These are phyloP conservation scores for Kodamaea restingae DNA, from an alignment of 805 yeast species.

Conservation along the genomic window DNA sequence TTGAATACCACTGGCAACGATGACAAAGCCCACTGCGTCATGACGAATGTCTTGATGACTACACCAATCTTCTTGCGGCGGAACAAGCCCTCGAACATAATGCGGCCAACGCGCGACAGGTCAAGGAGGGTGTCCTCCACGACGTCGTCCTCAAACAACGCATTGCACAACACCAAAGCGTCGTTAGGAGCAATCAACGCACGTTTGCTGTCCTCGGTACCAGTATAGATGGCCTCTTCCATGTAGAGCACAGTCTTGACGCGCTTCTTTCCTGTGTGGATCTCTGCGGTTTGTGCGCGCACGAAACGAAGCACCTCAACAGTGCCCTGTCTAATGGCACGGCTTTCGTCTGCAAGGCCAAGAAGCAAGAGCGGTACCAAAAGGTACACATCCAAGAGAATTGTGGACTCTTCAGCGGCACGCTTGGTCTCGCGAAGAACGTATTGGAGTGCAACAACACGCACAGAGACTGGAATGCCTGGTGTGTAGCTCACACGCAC, in stretches of 20 bases:
- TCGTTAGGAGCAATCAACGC: constrained; percentile 66
- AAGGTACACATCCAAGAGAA: constrained; percentile 40
- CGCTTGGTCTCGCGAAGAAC: constrained; percentile 36
- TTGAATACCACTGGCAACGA: constrained; percentile 44
- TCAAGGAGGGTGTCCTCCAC: constrained; percentile 31
- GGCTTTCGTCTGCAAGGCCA: constrained; percentile 49
- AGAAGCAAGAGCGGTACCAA: constrained; percentile 56
- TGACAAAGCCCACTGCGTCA: constrained; percentile 56
- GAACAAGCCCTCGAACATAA: constrained; percentile 33
- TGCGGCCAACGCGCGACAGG: constrained; percentile 18
- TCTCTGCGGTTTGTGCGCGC: constrained; percentile 31
- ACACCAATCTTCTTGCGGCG: constrained; percentile 53
- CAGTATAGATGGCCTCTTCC: constrained; percentile 57
- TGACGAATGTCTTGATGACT: constrained; percentile 55
- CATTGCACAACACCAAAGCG: constrained; percentile 39
- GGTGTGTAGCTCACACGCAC: constrained; percentile 54
- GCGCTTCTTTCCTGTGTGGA: constrained; percentile 32
- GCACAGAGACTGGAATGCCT: constrained; percentile 53
- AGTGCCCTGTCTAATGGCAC: constrained; percentile 42
- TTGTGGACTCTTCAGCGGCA: constrained; percentile 20
- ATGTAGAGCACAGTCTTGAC: constrained; percentile 39
- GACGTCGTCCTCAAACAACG: constrained; percentile 17
- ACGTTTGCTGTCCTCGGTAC: constrained; percentile 38
- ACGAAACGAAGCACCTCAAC: constrained; percentile 19
- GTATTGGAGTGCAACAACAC: constrained; percentile 46